Evolutionary conservation across 2,329 filamentous ascomycete genomes (phyloP).

Genomic region (Dryadomyces quercivorus): DNA sequence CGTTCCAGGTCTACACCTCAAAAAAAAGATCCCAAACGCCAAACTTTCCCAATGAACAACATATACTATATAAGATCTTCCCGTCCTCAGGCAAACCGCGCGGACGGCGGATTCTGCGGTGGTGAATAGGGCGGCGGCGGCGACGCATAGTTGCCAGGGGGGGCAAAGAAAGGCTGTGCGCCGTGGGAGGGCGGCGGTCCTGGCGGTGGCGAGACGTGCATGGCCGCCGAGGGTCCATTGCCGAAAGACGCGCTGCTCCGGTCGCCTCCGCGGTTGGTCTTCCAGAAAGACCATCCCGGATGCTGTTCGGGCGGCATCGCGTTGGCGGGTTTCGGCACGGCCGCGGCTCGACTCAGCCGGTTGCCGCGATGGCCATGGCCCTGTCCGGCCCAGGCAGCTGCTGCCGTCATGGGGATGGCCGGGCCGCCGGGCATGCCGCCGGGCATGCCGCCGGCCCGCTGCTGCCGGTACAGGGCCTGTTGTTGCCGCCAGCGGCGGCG

Average conservation of each 20-base stretch:
- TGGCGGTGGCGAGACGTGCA: not conserved
- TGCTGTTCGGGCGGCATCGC: not conserved
- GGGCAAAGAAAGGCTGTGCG: no score
- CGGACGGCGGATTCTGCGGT: not conserved
- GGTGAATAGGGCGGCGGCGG: not conserved
- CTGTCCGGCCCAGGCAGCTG: not conserved
- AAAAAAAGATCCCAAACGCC: no score
- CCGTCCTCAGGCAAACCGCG: not conserved
- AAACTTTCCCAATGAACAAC: not conserved
- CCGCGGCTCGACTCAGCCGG: not conserved
- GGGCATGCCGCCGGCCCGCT: not conserved
- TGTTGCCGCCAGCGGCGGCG: conserved; percentile 5
- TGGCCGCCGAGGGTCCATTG: not conserved
- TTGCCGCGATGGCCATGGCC: no score
- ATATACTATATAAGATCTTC: not conserved
- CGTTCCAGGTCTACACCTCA: no score
- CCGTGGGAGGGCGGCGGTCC: not conserved
- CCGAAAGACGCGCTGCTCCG: no score
- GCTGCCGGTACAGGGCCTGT: not conserved
- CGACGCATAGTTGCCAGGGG: not conserved
- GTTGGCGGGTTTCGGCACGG: not conserved
- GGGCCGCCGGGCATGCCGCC: not conserved
- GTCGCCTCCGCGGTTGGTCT: not conserved
- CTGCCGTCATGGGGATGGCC: not conserved
- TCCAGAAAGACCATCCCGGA: not conserved